These are phyloP conservation scores for Schwanniomyces vanrijiae DNA, from an alignment of 805 yeast genomes.

Conservation along the genomic window DNA sequence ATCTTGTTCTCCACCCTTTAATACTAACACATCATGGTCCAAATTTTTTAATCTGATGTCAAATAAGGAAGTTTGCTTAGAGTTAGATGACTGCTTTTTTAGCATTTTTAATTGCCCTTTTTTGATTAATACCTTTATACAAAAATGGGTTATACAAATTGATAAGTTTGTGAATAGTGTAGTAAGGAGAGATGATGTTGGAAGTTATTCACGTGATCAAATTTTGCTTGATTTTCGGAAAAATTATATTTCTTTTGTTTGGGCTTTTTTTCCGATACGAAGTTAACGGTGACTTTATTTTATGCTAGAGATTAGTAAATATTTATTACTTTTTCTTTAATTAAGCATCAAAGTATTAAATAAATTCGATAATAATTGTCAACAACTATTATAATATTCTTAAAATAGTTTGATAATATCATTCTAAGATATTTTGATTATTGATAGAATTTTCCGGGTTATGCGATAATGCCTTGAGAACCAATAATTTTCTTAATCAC, in stretches of 20 bases:
- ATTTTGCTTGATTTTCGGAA: slow-evolving; percentile 1
- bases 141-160: neutral
- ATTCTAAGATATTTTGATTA: no score
- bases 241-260: slow-evolving; percentile 1
- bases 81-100: slow-evolving; percentile 6
- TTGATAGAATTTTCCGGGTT: no score
- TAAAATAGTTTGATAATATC: no score
- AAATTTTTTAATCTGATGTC: slow-evolving; percentile 60
- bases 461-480: no score
- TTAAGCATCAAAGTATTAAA: no score
- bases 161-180: neutral
- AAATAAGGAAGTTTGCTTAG: slow-evolving; percentile 34
- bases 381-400: no score
- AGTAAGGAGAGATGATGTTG: neutral
- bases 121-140: neutral
- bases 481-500: no score
- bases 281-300: no score
- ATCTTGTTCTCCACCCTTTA: slow-evolving; percentile 75
- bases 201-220: neutral
- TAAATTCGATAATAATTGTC: no score
- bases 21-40: slow-evolving; percentile 75
- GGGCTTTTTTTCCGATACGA: neutral
- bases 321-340: no score
- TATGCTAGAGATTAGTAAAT: no score
- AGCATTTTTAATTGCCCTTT: neutral